These are phyloP conservation scores for Scedosporium boydii DNA, from an alignment of 2,329 filamentous ascomycete species.

Conservation along the genomic window DNA sequence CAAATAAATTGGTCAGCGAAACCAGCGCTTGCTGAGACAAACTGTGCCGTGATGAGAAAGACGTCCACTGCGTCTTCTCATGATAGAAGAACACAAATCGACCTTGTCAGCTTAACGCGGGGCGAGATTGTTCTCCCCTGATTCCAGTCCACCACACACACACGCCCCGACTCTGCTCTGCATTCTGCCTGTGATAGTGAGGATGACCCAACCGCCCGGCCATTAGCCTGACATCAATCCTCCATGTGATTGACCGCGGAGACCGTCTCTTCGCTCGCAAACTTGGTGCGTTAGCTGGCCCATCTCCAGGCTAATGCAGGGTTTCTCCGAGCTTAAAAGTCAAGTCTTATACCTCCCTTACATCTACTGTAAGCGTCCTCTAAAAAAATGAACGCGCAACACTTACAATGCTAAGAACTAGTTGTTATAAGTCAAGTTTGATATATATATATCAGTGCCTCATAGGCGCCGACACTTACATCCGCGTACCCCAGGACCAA, in stretches of 20 bases:
- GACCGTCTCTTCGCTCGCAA: no score
- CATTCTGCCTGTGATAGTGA: not conserved
- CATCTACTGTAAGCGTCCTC: not conserved
- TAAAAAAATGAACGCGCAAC: no score
- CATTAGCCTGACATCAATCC: no score
- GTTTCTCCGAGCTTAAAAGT: not conserved
- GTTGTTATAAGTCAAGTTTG: not conserved
- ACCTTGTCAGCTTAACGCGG: not conserved
- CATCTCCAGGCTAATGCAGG: not conserved
- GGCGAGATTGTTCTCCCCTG: not conserved
- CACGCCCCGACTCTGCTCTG: not conserved
- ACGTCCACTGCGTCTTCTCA: not conserved
- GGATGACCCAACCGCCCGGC: not conserved
- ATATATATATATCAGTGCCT: not conserved
- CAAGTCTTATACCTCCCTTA: not conserved
- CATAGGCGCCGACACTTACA: no score
- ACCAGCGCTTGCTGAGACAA: slow-evolving; percentile 1
- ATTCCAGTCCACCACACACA: not conserved
- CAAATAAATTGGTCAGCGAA: not conserved
- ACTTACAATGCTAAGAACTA: not conserved
- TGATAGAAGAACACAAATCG: no score
- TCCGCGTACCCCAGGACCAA: no score
- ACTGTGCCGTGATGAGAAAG: not conserved
- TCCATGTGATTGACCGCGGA: not conserved
- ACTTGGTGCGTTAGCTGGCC: no score